Percentiles rank a stretch among this genome's conserved stretches.
Evolutionary conservation across 2,329 filamentous ascomycete species (phyloP).

Genomic region (Trichoderma harzianum): DNA sequence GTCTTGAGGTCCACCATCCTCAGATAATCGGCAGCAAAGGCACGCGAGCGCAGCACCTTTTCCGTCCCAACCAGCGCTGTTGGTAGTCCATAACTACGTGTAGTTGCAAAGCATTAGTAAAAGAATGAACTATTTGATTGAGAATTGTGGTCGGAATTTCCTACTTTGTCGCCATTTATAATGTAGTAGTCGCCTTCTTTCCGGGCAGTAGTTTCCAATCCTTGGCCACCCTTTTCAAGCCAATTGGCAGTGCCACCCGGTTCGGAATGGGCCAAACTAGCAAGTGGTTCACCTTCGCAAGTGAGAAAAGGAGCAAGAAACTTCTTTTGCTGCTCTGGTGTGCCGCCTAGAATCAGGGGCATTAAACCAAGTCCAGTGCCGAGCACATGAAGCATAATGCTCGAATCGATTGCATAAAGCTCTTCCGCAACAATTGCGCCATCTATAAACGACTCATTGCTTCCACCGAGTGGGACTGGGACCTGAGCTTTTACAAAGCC

Average conservation of each 20-base stretch:
- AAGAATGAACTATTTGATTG: background rate
- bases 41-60: background rate
- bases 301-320: background rate
- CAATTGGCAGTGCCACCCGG: constrained; percentile 4
- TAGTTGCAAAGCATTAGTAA: background rate
- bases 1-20: background rate
- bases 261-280: background rate
- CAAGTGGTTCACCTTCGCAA: background rate
- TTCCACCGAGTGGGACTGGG: background rate
- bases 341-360: background rate
- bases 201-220: background rate
- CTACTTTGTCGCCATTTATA: background rate
- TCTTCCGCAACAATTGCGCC: constrained; percentile 1
- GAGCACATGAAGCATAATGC: constrained; percentile 2
- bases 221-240: constrained; percentile 5
- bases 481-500: background rate
- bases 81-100: background rate
- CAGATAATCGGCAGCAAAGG: background rate
- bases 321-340: background rate
- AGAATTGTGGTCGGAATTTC: background rate
- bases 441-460: constrained; percentile 2
- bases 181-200: background rate
- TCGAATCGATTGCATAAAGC: background rate
- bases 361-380: background rate
- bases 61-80: background rate